Base-by-base conservation (phyloP, 345 rosid species). In the Camelina sativa region DNA sequence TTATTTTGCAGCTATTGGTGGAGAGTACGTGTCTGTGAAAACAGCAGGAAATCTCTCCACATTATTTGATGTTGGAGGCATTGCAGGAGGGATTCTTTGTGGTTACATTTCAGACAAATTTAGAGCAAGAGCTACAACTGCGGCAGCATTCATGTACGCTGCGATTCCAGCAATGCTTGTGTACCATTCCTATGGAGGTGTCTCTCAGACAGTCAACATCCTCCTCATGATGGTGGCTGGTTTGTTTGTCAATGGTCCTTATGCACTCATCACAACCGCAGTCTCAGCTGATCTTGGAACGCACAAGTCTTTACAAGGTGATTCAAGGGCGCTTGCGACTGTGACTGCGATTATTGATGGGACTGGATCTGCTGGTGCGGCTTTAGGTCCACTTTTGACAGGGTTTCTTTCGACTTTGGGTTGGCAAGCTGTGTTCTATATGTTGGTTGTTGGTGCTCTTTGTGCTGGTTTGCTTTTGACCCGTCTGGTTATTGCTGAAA, bases 281-380 rank as follows among this genome's bases (percentile, higher is more conserved):
- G 98, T 94, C 56, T 94, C 98, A 3, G 94, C 93, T 1, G 98
- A 94, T 79, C 96, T 94, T 11, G 98, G 98, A 11, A 94, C 98
- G 0, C 98, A 94, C 81, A 82, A 85, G 78, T 91, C 92, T 64
- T 81, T 91, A 3, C 89, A 81, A 76, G 97, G 96, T 25, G 88
- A 91, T 80, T 94, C 96, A 4, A 91, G 98, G 52, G 98, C 96
- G 4, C 84, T 94, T 53, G 97, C 97, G 2, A 94, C 98, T 0
- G 98, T 91, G 22, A 90, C 98, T 62, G 98, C 97, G 3, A 91
- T 94, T 25, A 90, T 94, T 51, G 93, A 94, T 73, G 98, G 97
- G 12, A 94, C 97, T 28, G 97, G 98, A 19, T 94, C 97, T 40
- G 86, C 84, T 61, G 98, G 98, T 25, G 98, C 98, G 15, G 90